Evolutionary conservation across 805 yeast genomes (phyloP), one percentile per base, ranked within the genome.

Genomic region (Pichia californica): DNA sequence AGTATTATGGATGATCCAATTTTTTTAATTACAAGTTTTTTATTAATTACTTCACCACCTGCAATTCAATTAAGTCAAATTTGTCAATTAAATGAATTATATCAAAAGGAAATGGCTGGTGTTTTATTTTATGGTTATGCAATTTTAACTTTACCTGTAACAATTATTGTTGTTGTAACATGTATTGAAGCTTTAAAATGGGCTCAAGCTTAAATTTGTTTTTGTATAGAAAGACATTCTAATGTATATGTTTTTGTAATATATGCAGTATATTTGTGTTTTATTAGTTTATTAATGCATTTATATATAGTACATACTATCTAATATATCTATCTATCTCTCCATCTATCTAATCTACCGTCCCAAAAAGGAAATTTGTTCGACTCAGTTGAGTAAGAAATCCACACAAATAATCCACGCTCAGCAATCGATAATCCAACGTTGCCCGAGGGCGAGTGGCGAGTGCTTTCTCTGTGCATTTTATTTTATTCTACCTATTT

Each of bases 81-180:
- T 48, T 82, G 88, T 43, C 91, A 83, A 56, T 66, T 84, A 53
- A 84, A 84, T 58, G 81, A 78, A 52, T 69, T 83, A 36, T 84
- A 76, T 60, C 89, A 84, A 57, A 79, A 76, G 55, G 94, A 84
- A 61, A 84, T 84, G 91, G 81, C 86, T 0, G 87, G 87, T 25
- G 83, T 84, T 15, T 66, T 84, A 50, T 84, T 84, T 51, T 84
- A 89, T 84, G 91, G 93, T 5, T 84, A 84, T 52, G 91, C 77
- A 15, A 72, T 84, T 2, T 63, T 84, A 51, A 82, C 89, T 14
- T 67, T 84, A 43, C 94, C 94, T 0, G 79, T 84, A 4, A 82
- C 91, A 25, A 84, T 84, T 28, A 62, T 74, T 33, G 79, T 82
- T 43, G 91, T 84, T 25, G 83, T 81, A 20, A 70, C 79, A 7